phyloP scores from a whole-genome alignment of 176 grass and related monocot species.

The Oryza nivara region DNA sequence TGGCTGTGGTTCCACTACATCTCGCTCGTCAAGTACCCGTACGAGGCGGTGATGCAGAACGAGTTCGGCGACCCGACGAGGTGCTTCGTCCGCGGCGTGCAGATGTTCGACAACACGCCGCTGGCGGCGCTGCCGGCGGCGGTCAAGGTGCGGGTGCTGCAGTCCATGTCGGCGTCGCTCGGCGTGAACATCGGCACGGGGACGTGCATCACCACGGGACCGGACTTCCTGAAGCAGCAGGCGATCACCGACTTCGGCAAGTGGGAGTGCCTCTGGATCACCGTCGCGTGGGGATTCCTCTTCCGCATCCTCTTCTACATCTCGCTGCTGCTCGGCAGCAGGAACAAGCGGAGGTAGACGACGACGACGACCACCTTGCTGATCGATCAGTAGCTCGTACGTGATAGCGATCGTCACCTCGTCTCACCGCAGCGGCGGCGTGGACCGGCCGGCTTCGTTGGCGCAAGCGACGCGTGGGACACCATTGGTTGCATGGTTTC shows the following conservation, averaged over 20 bases:
- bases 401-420: neutral
- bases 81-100: conserved; percentile 86
- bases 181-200: conserved; percentile 58
- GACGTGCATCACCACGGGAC: conserved; percentile 86
- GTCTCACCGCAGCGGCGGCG: neutral
- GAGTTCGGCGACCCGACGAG: conserved; percentile 72
- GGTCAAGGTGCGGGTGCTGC: conserved; percentile 72
- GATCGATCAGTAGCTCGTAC: too few species aligned
- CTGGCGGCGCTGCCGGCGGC: conserved; percentile 50
- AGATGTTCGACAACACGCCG: conserved; percentile 99
- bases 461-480: neutral
- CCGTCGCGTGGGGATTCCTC: conserved; percentile 85
- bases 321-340: conserved; percentile 73
- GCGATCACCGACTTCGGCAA: conserved; percentile 79
- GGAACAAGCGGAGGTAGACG: conserved; percentile 82
- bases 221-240: conserved; percentile 71
- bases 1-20: conserved; percentile 99
- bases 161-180: conserved; percentile 65
- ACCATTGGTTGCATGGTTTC: neutral
- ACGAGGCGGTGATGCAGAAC: conserved; percentile 95
- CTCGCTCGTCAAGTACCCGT: conserved; percentile 98
- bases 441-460: neutral
- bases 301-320: conserved; percentile 92
- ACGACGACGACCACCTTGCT: neutral
- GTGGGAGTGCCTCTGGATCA: conserved; percentile 97